A percentile compares a stretch with the other conserved stretches of the same genome.
Evolutionary conservation across 805 yeast species (phyloP).

Genomic region (Hanseniaspora singularis): DNA sequence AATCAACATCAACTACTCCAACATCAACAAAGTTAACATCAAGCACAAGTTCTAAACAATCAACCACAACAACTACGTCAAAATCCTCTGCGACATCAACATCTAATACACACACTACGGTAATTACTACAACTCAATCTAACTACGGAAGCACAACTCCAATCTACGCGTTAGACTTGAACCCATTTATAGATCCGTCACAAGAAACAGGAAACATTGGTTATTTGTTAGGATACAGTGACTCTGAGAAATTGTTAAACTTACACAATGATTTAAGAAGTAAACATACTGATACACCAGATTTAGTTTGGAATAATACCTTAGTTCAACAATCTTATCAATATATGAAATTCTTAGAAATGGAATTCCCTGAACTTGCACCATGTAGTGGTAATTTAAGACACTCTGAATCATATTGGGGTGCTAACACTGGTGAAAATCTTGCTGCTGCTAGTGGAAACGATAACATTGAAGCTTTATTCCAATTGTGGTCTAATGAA

Average conservation of each 20-base stretch:
- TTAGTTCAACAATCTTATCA: slow-evolving; percentile 39
- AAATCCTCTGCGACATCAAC: slow-evolving; percentile 15
- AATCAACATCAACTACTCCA: background rate
- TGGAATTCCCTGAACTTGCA: slow-evolving; percentile 31
- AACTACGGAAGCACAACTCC: slow-evolving; percentile 19
- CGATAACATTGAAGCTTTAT: slow-evolving; percentile 35
- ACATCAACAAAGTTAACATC: background rate
- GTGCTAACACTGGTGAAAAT: slow-evolving; percentile 53
- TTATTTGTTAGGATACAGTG: slow-evolving; percentile 7
- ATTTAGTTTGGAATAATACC: slow-evolving; percentile 39
- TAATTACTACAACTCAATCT: slow-evolving; percentile 20
- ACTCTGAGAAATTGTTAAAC: slow-evolving; percentile 27
- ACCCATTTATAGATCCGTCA: slow-evolving; percentile 4
- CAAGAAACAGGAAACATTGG: slow-evolving; percentile 8
- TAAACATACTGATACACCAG: slow-evolving; percentile 32
- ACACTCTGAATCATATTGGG: slow-evolving; percentile 37
- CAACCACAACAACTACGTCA: slow-evolving; percentile 9
- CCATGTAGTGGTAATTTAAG: slow-evolving; percentile 50
- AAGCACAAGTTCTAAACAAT: background rate
- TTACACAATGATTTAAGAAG: slow-evolving; percentile 44
- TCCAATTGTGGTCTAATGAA: slow-evolving; percentile 67
- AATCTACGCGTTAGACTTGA: slow-evolving; percentile 19
- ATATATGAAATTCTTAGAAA: slow-evolving; percentile 34
- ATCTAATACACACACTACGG: slow-evolving; percentile 19
- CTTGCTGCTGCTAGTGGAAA: slow-evolving; percentile 51